Evolutionary conservation across 2,329 filamentous ascomycete species (phyloP), one percentile per base, ranked within the genome.

Genomic region (Ophiostoma montium): DNA sequence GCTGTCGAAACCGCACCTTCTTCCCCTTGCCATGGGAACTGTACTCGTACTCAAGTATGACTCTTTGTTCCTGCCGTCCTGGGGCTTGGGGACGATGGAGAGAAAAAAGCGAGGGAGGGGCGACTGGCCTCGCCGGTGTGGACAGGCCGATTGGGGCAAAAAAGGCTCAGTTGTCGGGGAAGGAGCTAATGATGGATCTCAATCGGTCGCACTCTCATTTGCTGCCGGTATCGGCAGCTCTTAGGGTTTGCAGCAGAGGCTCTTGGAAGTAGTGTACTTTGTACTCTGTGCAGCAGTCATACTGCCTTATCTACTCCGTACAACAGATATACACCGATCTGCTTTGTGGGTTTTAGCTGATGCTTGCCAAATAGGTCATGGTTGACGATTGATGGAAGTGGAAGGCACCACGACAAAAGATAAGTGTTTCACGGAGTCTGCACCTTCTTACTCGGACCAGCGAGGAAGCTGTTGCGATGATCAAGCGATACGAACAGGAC

Each of bases 141-240:
- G 33, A 45, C 36, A 23, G 11, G n/a, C 35, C 35, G 30, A 43
- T 43, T 32, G 36, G 42, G 35, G 31, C 47, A 47, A 43, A 41
- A 47, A 49, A 50, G 16, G 27, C 43, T 44, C 23, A 43, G 7
- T 33, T 44, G n/a, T 44, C 32, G 38, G 21, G 18, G 35, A 41
- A 19, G 18, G 19, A 46, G 27, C 46, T 39, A 46, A 32, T 33
- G 32, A 44, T 33, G 16, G 50, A 55, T 55, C 53, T 49, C 48
- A 44, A 55, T 53, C 50, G 36, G 49, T 48, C 47, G 47, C 9
- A 15, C 49, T 53, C 52, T 33, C 36, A 55, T 55, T 55, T 54
- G 54, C 44, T 54, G 52, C 54, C 54, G 54, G 49, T 55, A 55
- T 51, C 54, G 54, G 54, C 52, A 41, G 35, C 49, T 23, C 27